These are phyloP conservation scores for Entomortierella beljakovae DNA, from an alignment of 192 early-diverging fungal genomes.

Conservation along the genomic window DNA sequence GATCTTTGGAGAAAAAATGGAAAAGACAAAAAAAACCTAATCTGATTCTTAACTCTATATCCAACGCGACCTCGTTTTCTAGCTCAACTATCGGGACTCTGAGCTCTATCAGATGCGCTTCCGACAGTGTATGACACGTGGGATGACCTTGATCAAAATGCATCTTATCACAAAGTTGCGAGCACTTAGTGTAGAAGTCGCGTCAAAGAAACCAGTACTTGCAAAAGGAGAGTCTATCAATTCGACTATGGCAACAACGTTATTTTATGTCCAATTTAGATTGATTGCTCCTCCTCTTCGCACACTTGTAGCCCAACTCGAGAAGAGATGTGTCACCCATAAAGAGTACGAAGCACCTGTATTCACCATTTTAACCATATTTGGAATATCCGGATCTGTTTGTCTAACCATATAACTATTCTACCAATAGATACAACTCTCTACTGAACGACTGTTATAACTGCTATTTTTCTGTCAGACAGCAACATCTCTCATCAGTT, in stretches of 20 bases:
- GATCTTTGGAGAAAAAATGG: neutral
- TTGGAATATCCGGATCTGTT: too few relatives aligned
- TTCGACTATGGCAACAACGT: slow-evolving; percentile 45
- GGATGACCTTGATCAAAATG: slow-evolving; percentile 94
- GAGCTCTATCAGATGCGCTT: slow-evolving; percentile 95
- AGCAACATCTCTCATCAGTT: slow-evolving; percentile 73
- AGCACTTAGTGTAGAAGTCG: slow-evolving; percentile 68
- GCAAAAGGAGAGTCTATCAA: slow-evolving; percentile 45
- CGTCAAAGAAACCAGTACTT: slow-evolving; percentile 64
- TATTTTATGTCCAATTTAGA: slow-evolving; percentile 88
- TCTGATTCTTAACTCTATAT: neutral
- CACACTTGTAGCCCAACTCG: slow-evolving; percentile 80
- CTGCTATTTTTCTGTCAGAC: slow-evolving; percentile 81
- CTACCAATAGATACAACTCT: slow-evolving; percentile 65
- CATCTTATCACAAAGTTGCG: slow-evolving; percentile 81
- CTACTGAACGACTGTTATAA: slow-evolving; percentile 81
- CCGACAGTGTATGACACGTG: slow-evolving; percentile 94
- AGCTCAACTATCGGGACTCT: slow-evolving; percentile 84
- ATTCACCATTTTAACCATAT: neutral
- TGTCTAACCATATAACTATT: neutral
- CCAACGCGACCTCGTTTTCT: neutral
- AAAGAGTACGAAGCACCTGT: slow-evolving; percentile 67
- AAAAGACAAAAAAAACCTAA: neutral
- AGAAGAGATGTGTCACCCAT: slow-evolving; percentile 73
- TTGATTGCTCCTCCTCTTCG: slow-evolving; percentile 71